These are phyloP conservation scores for Cercospora brassicicola DNA, from an alignment of 2,329 filamentous ascomycete genomes.

Conservation along the genomic window DNA sequence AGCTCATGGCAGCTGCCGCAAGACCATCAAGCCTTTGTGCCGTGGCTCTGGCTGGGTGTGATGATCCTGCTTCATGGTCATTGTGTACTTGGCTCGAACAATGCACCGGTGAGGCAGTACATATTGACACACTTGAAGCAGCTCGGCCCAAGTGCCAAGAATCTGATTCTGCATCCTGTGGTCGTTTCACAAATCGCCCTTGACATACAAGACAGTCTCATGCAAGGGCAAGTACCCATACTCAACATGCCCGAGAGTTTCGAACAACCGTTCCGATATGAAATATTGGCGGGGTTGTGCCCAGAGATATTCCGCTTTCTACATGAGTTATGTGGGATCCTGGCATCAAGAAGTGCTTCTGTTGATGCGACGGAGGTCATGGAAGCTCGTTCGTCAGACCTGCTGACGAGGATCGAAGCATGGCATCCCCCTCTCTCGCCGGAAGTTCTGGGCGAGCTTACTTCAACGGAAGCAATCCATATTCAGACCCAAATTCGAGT, in stretches of 20 bases:
- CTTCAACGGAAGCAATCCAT: background rate
- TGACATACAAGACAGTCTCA: constrained; percentile 10
- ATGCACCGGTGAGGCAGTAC: constrained; percentile 2
- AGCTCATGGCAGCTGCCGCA: background rate
- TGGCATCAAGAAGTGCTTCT: background rate
- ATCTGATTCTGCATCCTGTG: background rate
- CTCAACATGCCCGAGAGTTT: background rate
- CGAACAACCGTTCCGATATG: background rate
- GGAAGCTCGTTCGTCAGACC: background rate
- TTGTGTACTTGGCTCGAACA: constrained; percentile 9
- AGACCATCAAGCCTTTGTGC: constrained; percentile 1
- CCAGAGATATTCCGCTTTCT: background rate
- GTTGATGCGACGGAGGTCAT: background rate
- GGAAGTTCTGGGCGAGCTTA: background rate
- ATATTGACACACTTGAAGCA: constrained; percentile 1
- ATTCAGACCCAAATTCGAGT: constrained; percentile 3
- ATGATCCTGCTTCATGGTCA: constrained; percentile 5
- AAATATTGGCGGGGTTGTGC: background rate
- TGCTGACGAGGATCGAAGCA: background rate
- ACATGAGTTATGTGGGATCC: background rate
- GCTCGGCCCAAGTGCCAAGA: background rate
- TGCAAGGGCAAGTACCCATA: constrained; percentile 6
- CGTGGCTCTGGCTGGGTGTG: constrained; percentile 14
- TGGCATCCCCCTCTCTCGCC: background rate
- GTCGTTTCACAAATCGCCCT: constrained; percentile 3